Evolutionary conservation across 345 rosid species (phyloP).

Genomic region (Citrus sp.): DNA sequence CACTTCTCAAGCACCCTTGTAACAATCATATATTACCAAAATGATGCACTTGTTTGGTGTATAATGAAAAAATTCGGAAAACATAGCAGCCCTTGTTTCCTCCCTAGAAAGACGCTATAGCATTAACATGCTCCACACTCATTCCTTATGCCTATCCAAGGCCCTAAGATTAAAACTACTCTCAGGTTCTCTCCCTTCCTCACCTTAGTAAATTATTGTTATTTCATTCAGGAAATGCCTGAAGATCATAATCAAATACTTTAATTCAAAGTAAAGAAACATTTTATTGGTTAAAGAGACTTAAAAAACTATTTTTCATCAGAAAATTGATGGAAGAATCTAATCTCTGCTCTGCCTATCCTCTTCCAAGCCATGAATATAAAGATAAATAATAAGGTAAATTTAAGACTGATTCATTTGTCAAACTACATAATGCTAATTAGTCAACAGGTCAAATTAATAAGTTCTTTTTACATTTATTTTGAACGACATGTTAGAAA

Average conservation of each 20-base stretch:
- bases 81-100: background rate
- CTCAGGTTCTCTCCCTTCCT: background rate
- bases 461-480: background rate
- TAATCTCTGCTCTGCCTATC: background rate
- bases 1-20: background rate
- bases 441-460: background rate
- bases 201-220: background rate
- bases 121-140: background rate
- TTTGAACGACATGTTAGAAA: background rate
- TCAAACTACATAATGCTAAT: background rate
- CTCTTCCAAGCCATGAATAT: background rate
- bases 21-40: background rate
- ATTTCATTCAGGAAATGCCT: background rate
- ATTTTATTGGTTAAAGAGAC: background rate
- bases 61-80: background rate
- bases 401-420: background rate
- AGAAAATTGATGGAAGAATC: background rate
- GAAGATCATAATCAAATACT: background rate
- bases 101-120: background rate
- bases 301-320: background rate
- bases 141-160: background rate
- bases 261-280: background rate
- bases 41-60: background rate
- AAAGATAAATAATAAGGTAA: background rate
- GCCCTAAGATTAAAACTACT: background rate